phyloP scores from a whole-genome alignment of 805 yeast genomes.

The Pichia deserticola region DNA sequence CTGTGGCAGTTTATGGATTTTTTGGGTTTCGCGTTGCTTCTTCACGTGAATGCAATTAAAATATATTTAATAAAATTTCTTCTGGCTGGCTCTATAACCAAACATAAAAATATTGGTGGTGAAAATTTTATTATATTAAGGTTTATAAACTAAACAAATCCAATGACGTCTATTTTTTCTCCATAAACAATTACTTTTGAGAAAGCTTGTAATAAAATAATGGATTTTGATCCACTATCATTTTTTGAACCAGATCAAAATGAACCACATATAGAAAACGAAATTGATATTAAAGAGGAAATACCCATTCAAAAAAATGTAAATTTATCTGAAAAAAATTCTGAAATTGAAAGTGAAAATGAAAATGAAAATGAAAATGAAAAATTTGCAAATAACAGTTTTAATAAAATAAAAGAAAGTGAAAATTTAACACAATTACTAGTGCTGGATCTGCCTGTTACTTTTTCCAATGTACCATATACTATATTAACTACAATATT shows the following conservation, averaged over 20 bases:
- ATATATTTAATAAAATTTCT: too few relatives aligned
- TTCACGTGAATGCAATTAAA: background rate
- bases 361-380: background rate
- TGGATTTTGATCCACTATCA: conserved; percentile 7
- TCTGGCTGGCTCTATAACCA: too few relatives aligned
- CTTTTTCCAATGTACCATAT: conserved; percentile 40
- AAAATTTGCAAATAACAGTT: background rate
- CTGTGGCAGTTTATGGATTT: too few relatives aligned
- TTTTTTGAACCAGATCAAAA: conserved; percentile 6
- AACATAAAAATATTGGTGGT: too few relatives aligned
- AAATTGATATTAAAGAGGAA: background rate
- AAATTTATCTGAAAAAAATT: background rate
- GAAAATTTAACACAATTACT: conserved; percentile 27
- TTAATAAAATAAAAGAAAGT: too few relatives aligned
- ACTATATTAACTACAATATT: conserved; percentile 38
- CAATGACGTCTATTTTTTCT: too few relatives aligned
- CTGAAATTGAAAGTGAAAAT: background rate
- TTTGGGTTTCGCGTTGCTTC: background rate
- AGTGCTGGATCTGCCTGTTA: conserved; percentile 50
- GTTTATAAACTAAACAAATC: too few relatives aligned
- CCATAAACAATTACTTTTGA: too few relatives aligned
- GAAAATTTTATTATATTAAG: too few relatives aligned
- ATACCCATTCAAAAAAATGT: background rate
- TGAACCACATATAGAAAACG: background rate
- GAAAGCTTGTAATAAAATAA: background rate